These are phyloP conservation scores for Diaporthe helianthi DNA, from an alignment of 2,329 filamentous ascomycete genomes.

Conservation along the genomic window DNA sequence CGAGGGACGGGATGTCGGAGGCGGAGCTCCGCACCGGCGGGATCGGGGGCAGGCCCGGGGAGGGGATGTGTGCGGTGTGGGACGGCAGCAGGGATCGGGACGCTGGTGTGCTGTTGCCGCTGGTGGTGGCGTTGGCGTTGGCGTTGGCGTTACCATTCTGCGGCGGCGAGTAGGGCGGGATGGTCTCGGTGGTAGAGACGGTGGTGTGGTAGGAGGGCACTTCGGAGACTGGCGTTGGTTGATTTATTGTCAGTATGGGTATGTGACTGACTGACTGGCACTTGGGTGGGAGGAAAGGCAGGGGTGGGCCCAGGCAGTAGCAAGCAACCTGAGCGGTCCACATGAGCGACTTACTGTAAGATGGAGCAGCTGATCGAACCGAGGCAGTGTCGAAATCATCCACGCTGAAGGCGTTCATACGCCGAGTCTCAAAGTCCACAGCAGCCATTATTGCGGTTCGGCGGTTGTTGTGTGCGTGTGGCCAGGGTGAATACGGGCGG, in stretches of 20 bases:
- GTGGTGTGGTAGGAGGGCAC: slow-evolving; percentile 68
- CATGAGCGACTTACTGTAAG: slow-evolving; percentile 60
- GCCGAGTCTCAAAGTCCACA: slow-evolving; percentile 29
- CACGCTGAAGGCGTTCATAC: slow-evolving; percentile 38
- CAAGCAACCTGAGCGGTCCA: not conserved
- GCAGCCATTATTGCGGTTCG: slow-evolving; percentile 25
- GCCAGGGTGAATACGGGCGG: not conserved
- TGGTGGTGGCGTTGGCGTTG: not conserved
- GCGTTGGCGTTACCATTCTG: slow-evolving; percentile 9
- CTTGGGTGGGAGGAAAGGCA: not conserved
- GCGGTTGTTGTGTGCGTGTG: not conserved
- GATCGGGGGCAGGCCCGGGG: slow-evolving; percentile 58
- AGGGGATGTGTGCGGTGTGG: slow-evolving; percentile 46
- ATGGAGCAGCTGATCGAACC: slow-evolving; percentile 71
- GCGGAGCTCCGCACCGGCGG: slow-evolving; percentile 46
- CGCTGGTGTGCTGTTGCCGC: slow-evolving; percentile 29
- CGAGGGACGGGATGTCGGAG: slow-evolving; percentile 51
- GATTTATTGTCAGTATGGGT: slow-evolving; percentile 10
- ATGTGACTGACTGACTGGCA: not conserved
- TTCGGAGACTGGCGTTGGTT: slow-evolving; percentile 59
- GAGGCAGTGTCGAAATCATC: slow-evolving; percentile 73
- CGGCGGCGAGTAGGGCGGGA: slow-evolving; percentile 60
- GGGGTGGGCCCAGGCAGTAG: not conserved
- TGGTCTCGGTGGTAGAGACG: slow-evolving; percentile 51
- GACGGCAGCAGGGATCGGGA: slow-evolving; percentile 39